Base-by-base conservation (phyloP, 495 filamentous ascomycete species). In the Filosporella fistucella region DNA sequence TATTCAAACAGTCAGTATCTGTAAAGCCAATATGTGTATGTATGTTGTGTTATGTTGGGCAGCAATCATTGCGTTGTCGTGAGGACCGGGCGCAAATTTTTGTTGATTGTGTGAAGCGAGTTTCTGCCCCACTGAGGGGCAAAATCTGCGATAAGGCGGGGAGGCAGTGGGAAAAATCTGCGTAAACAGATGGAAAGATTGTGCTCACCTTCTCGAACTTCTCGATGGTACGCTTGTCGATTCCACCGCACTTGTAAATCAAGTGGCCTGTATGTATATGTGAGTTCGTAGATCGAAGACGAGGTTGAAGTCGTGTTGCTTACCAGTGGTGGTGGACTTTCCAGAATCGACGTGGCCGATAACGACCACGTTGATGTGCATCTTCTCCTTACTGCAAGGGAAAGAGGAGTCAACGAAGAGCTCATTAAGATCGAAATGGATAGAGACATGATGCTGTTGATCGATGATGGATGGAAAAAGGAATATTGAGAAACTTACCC, bases 181-280 rank as follows among this genome's bases (percentile, higher is more conserved):
- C 24, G 36, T 22, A 45, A 38, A 32, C 26, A 18, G 42, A 33
- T 8, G 18, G 24, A 23, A 45, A 55, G 41, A 40, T 26, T 22
- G 34, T 32, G 17, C 82, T 72, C 66, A 91, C 88, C 88, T 98
- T 98, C 89, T 98, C 93, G 81, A 98, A 98, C 86, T 98, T 98
- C 86, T 98, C 94, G 68, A 98, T 98, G 69, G 94, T 97, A 91
- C 93, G 93, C 80, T 89, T 87, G 86, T 98, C 93, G 66, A 98
- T 98, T 86, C 93, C 93, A 85, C 93, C 93, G 78, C 93, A 98
- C 80, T 98, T 95, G 89, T 98, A 98, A 86, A 97, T 98, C 78
- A 97, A 80, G 75, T 97, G 93, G 71, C 85, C 84, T 65, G 54
- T 46, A 30, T 22, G 22, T 24, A 29, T 48, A 18, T 32, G 41